A percentile compares a stretch with the other conserved stretches of the same genome.
Evolutionary conservation across 2,329 filamentous ascomycete species (phyloP).

Genomic region (Aureobasidium musti): DNA sequence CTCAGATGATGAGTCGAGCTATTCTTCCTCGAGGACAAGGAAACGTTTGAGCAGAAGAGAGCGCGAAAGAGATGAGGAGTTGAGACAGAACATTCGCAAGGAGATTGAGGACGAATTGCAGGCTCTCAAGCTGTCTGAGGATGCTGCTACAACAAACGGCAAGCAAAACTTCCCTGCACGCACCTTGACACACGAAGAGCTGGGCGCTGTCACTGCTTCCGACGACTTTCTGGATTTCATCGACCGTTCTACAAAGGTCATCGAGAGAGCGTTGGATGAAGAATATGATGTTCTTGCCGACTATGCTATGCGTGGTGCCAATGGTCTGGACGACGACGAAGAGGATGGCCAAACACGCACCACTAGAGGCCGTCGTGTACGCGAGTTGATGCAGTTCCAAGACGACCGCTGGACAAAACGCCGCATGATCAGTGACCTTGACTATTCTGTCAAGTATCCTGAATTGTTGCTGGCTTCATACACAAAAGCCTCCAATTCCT

Average conservation of each 20-base stretch:
- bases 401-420: conserved; percentile 97
- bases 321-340: conserved; percentile 79
- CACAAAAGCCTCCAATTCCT: conserved; percentile 69
- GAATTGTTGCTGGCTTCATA: conserved; percentile 93
- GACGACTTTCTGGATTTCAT: conserved; percentile 95
- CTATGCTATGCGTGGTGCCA: conserved; percentile 76
- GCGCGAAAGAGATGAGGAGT: conserved; percentile 81
- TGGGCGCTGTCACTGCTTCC: conserved; percentile 86
- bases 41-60: conserved; percentile 79
- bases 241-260: conserved; percentile 93
- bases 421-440: conserved; percentile 91
- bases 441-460: conserved; percentile 93
- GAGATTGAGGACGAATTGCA: conserved; percentile 93
- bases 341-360: conserved; percentile 67
- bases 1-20: conserved; percentile 63
- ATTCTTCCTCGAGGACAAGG: conserved; percentile 56
- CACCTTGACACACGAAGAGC: conserved; percentile 78
- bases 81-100: conserved; percentile 77
- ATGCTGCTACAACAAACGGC: conserved; percentile 50
- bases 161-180: conserved; percentile 69
- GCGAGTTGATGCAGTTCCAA: conserved; percentile 89
- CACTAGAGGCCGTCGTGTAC: conserved; percentile 72
- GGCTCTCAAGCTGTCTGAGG: conserved; percentile 59
- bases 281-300: conserved; percentile 96
- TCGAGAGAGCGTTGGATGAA: conserved; percentile 91